These are phyloP conservation scores for Neoscytalidium dimidiatum DNA, from an alignment of 2,329 filamentous ascomycete genomes.

Conservation along the genomic window DNA sequence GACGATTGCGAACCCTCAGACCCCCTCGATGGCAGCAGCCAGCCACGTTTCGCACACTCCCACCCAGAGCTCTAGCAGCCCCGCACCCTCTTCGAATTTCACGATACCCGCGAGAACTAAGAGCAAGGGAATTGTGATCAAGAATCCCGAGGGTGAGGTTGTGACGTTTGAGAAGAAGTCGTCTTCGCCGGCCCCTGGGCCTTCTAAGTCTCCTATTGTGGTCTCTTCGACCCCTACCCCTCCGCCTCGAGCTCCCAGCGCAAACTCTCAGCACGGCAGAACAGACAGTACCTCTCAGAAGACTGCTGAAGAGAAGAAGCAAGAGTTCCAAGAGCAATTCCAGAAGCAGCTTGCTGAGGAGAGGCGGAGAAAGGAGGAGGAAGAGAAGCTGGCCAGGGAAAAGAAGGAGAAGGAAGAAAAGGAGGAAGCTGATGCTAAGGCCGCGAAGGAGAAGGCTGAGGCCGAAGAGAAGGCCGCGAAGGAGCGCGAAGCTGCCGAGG, in stretches of 20 bases:
- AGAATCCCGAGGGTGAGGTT: conserved; percentile 76
- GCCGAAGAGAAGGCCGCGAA: conserved; percentile 42
- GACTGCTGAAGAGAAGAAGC: conserved; percentile 71
- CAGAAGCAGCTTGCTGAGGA: conserved; percentile 48
- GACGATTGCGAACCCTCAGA: conserved; percentile 61
- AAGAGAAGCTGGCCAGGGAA: conserved; percentile 44
- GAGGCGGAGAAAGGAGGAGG: conserved; percentile 43
- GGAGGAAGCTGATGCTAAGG: conserved; percentile 50
- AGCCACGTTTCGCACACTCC: conserved; percentile 51
- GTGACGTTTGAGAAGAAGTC: conserved; percentile 61
- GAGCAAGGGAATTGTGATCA: conserved; percentile 80
- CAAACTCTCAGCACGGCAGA: conserved; percentile 66
- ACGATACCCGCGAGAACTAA: conserved; percentile 64
- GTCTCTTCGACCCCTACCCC: conserved; percentile 72
- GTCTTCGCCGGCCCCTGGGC: conserved; percentile 51
- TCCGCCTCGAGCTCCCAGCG: conserved; percentile 72
- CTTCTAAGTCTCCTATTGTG: conserved; percentile 61
- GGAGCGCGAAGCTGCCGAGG: conserved; percentile 50
- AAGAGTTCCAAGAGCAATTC: conserved; percentile 69
- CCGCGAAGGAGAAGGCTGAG: conserved; percentile 49
- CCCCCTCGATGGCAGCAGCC: conserved; percentile 50
- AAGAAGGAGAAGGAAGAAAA: conserved; percentile 45
- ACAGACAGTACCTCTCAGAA: conserved; percentile 72
- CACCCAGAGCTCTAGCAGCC: conserved; percentile 59
- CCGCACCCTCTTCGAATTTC: conserved; percentile 63